Conservation (phyloP, 2,329 filamentous ascomycete genomes). For the Pseudogymnoascus sp. region DNA sequence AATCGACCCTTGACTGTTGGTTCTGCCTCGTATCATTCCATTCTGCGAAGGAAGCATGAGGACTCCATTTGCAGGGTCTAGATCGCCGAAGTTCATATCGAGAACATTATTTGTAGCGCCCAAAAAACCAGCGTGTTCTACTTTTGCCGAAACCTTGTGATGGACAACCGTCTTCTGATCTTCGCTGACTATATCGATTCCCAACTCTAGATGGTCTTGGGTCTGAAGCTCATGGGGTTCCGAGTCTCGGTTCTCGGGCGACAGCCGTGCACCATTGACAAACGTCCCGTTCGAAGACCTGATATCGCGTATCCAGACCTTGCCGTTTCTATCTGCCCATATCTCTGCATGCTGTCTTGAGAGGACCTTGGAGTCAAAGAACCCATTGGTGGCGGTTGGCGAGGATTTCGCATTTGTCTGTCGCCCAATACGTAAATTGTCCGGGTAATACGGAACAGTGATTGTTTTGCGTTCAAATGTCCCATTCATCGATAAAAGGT, state of each 20-base stretch:
- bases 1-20: conserved; percentile 57
- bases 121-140: conserved; percentile 86
- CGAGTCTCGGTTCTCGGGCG: conserved; percentile 89
- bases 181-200: conserved; percentile 97
- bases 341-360: conserved; percentile 95
- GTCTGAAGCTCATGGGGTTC: conserved; percentile 90
- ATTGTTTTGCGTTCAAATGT: conserved; percentile 98
- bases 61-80: conserved; percentile 69
- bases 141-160: conserved; percentile 94
- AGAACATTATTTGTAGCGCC: conserved; percentile 65
- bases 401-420: conserved; percentile 97
- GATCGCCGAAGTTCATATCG: conserved; percentile 85
- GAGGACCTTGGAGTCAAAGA: conserved; percentile 95
- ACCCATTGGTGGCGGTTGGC: conserved; percentile 84
- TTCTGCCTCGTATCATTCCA: conserved; percentile 60
- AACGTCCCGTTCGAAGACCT: conserved; percentile 99
- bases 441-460: conserved; percentile 83
- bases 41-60: conserved; percentile 63
- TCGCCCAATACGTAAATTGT: conserved; percentile 85
- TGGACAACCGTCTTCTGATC: conserved; percentile 98
- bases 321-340: conserved; percentile 75
- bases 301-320: conserved; percentile 92
- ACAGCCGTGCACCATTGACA: conserved; percentile 84
- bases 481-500: conserved; percentile 82
- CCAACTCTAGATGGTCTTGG: conserved; percentile 84